These are phyloP conservation scores for Mycocentrospora acerina DNA, from an alignment of 2,329 filamentous ascomycete species.

Conservation along the genomic window DNA sequence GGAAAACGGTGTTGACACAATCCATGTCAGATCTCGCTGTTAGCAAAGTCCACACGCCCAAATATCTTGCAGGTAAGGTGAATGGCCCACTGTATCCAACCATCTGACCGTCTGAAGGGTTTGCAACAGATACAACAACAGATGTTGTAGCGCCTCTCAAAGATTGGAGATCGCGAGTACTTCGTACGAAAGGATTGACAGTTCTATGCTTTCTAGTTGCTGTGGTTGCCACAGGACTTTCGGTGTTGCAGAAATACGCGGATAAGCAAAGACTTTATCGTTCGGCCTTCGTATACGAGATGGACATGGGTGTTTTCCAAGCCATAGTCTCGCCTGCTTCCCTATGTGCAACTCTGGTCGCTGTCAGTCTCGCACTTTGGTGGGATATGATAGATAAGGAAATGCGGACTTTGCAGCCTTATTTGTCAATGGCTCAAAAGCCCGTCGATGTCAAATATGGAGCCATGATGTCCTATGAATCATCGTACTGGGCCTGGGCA, in stretches of 20 bases:
- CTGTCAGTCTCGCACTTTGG: slow-evolving; percentile 16
- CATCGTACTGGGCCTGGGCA: slow-evolving; percentile 20
- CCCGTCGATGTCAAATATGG: slow-evolving; percentile 7
- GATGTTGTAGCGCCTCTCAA: too few species aligned
- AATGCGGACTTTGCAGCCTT: slow-evolving; percentile 21
- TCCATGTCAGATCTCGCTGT: too few species aligned
- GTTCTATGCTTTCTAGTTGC: slow-evolving; percentile 3
- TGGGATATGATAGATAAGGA: slow-evolving; percentile 21
- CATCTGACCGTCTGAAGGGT: too few species aligned
- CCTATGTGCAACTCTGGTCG: slow-evolving; percentile 17
- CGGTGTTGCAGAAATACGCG: slow-evolving; percentile 8
- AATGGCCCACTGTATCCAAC: too few species aligned
- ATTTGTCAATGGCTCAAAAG: slow-evolving; percentile 16
- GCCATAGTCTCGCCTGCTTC: slow-evolving; percentile 17
- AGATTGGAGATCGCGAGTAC: slow-evolving; percentile 7
- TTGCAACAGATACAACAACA: too few species aligned
- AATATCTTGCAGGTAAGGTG: too few species aligned
- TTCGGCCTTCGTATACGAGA: slow-evolving; percentile 13
- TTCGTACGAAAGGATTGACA: slow-evolving; percentile 5
- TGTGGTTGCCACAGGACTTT: slow-evolving; percentile 5
- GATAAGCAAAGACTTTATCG: slow-evolving; percentile 5
- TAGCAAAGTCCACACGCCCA: too few species aligned
- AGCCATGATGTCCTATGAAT: slow-evolving; percentile 17
- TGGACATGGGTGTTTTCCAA: slow-evolving; percentile 5
- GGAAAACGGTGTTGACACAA: too few species aligned